phyloP scores from a whole-genome alignment of 2,329 filamentous ascomycete genomes.

The Ophiostoma piceae region DNA sequence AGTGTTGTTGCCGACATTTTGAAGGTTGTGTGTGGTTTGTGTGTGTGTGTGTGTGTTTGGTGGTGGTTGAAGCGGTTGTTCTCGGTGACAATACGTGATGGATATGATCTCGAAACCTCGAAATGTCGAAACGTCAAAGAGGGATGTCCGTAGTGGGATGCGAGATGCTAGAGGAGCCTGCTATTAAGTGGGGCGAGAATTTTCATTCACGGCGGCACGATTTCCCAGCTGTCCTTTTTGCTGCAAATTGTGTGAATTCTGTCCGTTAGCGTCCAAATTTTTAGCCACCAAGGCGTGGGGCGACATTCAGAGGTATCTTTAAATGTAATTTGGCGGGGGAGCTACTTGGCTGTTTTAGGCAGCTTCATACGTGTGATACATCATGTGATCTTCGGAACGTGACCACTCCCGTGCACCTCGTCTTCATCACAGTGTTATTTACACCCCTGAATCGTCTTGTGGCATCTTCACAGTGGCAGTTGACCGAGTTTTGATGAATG shows the following conservation, averaged over 20 bases:
- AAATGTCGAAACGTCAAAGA: conserved; percentile 4
- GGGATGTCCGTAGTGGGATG: conserved; percentile 16
- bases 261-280: conserved; percentile 24
- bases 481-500: neutral
- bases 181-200: conserved; percentile 9
- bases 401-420: neutral
- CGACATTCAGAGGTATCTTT: conserved; percentile 6
- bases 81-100: neutral
- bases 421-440: no score
- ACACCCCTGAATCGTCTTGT: neutral
- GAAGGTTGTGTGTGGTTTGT: neutral
- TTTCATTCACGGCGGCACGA: conserved; percentile 9
- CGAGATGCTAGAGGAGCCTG: neutral
- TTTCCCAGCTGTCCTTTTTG: conserved; percentile 4
- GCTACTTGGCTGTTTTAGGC: conserved; percentile 5
- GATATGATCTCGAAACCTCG: neutral
- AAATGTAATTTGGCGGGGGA: neutral
- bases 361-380: neutral
- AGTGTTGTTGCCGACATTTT: conserved; percentile 26
- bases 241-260: conserved; percentile 20
- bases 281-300: conserved; percentile 26
- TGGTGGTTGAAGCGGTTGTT: neutral
- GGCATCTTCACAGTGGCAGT: neutral
- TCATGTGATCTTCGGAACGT: neutral
- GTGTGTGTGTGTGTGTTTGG: neutral